Percentiles rank a stretch among this genome's conserved stretches.
Evolutionary conservation across 768 basidiomycete species (phyloP).

Genomic region (Wakefieldia striispora): DNA sequence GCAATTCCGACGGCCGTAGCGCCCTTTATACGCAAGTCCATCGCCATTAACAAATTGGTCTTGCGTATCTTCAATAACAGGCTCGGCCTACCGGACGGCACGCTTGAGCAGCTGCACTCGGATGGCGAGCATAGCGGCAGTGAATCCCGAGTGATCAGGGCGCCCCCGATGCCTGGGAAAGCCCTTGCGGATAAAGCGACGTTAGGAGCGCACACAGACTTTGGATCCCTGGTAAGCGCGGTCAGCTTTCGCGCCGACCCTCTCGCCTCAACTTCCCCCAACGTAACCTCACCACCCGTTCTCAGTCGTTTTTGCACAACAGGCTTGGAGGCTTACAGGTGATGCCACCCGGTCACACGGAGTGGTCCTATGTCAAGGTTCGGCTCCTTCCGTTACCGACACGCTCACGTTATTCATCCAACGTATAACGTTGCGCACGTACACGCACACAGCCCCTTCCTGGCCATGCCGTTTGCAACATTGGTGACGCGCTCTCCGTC

Average conservation of each 20-base stretch:
- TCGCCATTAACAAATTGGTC: conserved; percentile 52
- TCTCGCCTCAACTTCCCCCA: too few species aligned
- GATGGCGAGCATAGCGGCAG: conserved; percentile 50
- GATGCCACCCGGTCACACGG: conserved; percentile 53
- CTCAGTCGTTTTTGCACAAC: conserved; percentile 66
- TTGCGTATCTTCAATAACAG: conserved; percentile 56
- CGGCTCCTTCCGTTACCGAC: background rate
- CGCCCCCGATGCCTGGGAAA: conserved; percentile 37
- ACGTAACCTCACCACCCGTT: too few species aligned
- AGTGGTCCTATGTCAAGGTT: conserved; percentile 70
- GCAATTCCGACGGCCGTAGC: conserved; percentile 49
- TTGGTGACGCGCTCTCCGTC: conserved; percentile 60
- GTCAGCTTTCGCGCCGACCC: too few species aligned
- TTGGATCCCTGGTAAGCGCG: conserved; percentile 59
- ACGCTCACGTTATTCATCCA: too few species aligned
- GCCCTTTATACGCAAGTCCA: conserved; percentile 57
- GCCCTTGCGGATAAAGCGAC: conserved; percentile 34
- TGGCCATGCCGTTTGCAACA: conserved; percentile 57
- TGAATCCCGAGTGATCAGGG: conserved; percentile 55
- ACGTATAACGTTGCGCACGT: too few species aligned
- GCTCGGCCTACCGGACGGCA: conserved; percentile 51
- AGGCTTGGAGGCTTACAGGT: conserved; percentile 70
- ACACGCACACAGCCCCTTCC: conserved; percentile 42
- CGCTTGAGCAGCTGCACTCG: conserved; percentile 43
- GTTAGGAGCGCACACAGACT: conserved; percentile 70